Evolutionary conservation across 768 basidiomycete genomes (phyloP).

Genomic region (Termitomyces sp.): DNA sequence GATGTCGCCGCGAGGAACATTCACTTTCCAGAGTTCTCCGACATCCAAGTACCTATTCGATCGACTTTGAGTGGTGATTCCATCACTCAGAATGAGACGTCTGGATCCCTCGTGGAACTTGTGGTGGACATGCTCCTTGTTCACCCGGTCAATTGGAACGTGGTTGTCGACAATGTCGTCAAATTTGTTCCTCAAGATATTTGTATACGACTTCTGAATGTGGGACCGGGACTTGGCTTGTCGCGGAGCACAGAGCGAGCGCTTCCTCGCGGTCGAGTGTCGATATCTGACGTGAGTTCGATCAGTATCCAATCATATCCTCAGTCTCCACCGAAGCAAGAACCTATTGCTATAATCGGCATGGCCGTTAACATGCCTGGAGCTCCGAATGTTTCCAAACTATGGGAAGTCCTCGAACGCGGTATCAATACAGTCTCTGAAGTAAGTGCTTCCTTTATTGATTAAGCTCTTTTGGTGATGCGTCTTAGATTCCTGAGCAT

Average conservation of each 20-base stretch:
- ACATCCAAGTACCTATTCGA: slow-evolving; percentile 43
- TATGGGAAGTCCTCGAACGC: slow-evolving; percentile 57
- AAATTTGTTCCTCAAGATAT: slow-evolving; percentile 15
- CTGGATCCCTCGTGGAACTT: slow-evolving; percentile 30
- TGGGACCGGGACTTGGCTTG: slow-evolving; percentile 42
- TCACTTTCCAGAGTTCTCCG: slow-evolving; percentile 39
- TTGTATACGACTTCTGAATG: slow-evolving; percentile 35
- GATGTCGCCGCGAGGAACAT: slow-evolving; percentile 42
- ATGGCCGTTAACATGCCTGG: slow-evolving; percentile 64
- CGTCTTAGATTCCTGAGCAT: slow-evolving; percentile 49
- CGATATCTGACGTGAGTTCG: slow-evolving; percentile 18
- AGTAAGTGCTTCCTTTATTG: slow-evolving; percentile 28
- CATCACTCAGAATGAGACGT: slow-evolving; percentile 16
- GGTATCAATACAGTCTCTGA: slow-evolving; percentile 52
- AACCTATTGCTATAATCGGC: slow-evolving; percentile 65
- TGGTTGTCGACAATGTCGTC: slow-evolving; percentile 27
- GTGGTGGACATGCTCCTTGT: slow-evolving; percentile 46
- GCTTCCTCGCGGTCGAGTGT: slow-evolving; percentile 17
- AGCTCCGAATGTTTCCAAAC: slow-evolving; percentile 35
- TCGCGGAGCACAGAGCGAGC: slow-evolving; percentile 31
- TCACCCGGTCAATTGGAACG: slow-evolving; percentile 49
- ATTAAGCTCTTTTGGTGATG: background rate
- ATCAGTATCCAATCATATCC: background rate
- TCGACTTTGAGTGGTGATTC: slow-evolving; percentile 38
- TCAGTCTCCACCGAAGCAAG: slow-evolving; percentile 23